Conservation (phyloP, 1,284 basidiomycete species). For the Ceratobasidium sp. region DNA sequence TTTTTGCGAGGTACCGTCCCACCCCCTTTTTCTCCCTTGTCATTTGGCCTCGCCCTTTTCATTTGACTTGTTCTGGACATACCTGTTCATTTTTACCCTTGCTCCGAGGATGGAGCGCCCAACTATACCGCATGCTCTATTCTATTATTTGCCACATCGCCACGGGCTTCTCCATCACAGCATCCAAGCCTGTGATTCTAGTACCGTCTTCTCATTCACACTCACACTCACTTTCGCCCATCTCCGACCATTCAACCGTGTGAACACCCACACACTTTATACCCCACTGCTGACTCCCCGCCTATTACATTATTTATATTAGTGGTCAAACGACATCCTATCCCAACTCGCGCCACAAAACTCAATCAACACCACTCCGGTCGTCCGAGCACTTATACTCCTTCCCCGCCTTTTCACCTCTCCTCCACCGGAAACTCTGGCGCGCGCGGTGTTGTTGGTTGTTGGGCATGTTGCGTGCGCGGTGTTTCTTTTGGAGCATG, state of each 20-base stretch:
- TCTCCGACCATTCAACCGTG: not conserved
- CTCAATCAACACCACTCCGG: too few species aligned
- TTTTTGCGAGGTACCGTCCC: conserved; percentile 25
- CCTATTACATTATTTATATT: conserved; percentile 1
- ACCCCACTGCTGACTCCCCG: too few species aligned
- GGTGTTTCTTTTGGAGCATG: conserved; percentile 73
- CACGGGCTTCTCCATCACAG: not conserved
- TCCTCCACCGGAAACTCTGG: conserved; percentile 60
- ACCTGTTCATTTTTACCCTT: not conserved
- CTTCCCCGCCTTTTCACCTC: conserved; percentile 53
- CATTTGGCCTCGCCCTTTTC: not conserved
- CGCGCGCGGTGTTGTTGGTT: conserved; percentile 70
- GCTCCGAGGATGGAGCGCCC: not conserved
- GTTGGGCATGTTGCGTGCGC: conserved; percentile 67
- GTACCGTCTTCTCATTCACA: too few species aligned
- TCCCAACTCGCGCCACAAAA: conserved; percentile 40
- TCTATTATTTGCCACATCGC: not conserved
- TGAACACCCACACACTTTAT: too few species aligned
- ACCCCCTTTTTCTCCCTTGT: too few species aligned
- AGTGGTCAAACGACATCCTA: conserved; percentile 70
- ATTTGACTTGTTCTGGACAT: not conserved
- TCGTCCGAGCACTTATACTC: conserved; percentile 8
- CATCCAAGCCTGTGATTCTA: conserved; percentile 9
- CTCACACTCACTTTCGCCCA: too few species aligned
- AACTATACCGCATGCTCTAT: not conserved